Evolutionary conservation across 306 rosid species (phyloP).

Genomic region (Cicer arietinum): DNA sequence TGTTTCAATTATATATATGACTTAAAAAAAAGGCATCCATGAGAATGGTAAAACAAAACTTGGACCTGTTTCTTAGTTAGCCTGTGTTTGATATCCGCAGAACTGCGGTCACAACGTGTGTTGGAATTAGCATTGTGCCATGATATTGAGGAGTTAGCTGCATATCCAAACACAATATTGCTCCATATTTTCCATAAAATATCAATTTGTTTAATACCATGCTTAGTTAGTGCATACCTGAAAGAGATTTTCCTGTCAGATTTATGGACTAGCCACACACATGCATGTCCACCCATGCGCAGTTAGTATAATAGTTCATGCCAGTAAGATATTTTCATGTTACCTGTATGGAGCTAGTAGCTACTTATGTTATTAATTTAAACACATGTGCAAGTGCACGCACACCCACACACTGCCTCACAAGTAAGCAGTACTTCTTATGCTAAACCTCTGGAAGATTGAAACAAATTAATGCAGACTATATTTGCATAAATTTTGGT

Average conservation of each 20-base stretch:
- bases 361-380: constrained; percentile 8
- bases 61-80: constrained; percentile 20
- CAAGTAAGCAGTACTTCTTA: background rate
- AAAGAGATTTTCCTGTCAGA: constrained; percentile 1
- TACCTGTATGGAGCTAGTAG: background rate
- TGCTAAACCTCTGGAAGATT: constrained; percentile 17
- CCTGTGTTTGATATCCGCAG: background rate
- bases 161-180: background rate
- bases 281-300: background rate
- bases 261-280: background rate
- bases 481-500: constrained; percentile 28
- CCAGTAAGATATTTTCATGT: background rate
- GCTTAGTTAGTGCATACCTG: background rate
- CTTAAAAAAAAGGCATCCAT: constrained; percentile 3
- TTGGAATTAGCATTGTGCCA: background rate
- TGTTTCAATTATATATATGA: background rate
- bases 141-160: background rate
- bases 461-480: constrained; percentile 4
- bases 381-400: background rate
- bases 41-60: constrained; percentile 14
- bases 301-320: constrained; percentile 7
- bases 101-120: background rate
- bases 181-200: background rate
- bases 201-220: background rate
- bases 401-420: background rate